A percentile compares a stretch with the other conserved stretches of the same genome.
phyloP scores from a whole-genome alignment of 1,139 yeast species.

The Yamadazyma sp. region DNA sequence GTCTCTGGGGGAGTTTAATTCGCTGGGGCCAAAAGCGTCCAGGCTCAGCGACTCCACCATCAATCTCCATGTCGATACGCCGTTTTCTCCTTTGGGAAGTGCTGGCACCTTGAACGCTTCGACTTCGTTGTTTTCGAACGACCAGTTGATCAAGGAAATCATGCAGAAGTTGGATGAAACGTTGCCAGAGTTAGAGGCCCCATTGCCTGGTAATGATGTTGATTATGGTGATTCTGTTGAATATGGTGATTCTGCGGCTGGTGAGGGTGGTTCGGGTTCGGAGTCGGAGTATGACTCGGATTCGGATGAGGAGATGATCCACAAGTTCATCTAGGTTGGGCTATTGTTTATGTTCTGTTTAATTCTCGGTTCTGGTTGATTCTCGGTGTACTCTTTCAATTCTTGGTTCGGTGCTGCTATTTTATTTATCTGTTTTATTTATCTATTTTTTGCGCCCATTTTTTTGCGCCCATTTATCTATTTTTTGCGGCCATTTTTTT shows the following conservation, averaged over 20 bases:
- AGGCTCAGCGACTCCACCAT: conserved; percentile 12
- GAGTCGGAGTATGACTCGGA: conserved; percentile 19
- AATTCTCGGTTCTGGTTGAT: no score
- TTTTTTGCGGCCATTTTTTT: not conserved
- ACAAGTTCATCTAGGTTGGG: conserved; percentile 1
- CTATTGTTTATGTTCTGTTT: no score
- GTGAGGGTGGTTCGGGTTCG: not conserved
- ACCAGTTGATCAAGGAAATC: conserved; percentile 9
- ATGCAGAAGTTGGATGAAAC: conserved; percentile 7
- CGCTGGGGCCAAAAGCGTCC: no score
- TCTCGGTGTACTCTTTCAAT: no score
- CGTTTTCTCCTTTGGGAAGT: not conserved
- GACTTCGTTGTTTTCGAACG: not conserved
- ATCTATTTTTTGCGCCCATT: no score
- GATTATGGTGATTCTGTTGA: no score
- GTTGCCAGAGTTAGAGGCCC: no score
- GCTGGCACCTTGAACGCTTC: not conserved
- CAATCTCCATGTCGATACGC: conserved; percentile 4
- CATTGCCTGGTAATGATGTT: no score
- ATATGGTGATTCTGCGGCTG: not conserved
- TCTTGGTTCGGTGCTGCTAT: no score
- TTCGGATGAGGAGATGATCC: conserved; percentile 24
- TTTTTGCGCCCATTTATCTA: not conserved
- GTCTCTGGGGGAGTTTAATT: no score
- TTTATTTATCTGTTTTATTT: no score